phyloP scores from a whole-genome alignment of 2,329 filamentous ascomycete species.

The Sporothrix variecibatus region DNA sequence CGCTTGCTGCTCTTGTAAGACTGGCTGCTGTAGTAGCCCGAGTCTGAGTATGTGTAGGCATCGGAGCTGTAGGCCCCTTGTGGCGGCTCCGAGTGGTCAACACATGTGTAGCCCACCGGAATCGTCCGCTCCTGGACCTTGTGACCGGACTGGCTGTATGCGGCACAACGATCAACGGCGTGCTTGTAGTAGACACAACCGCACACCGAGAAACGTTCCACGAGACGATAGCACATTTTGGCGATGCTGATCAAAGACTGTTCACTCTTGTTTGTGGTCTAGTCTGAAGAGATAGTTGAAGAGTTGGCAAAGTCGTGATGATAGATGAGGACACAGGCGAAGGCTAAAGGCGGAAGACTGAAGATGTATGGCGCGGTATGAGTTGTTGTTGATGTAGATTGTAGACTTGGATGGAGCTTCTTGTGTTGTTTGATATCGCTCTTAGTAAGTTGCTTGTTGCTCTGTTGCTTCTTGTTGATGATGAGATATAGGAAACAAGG shows the following conservation, averaged over 20 bases:
- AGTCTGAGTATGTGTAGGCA: conserved; percentile 53
- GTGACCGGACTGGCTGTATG: conserved; percentile 74
- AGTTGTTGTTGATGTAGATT: background rate
- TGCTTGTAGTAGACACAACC: conserved; percentile 87
- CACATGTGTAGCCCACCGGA: conserved; percentile 79
- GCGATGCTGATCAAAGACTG: background rate
- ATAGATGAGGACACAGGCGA: background rate
- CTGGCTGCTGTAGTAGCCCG: conserved; percentile 54
- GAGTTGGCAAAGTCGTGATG: background rate
- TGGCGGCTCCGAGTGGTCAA: conserved; percentile 49
- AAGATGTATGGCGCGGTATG: background rate
- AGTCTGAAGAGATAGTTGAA: background rate
- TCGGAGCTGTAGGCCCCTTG: conserved; percentile 45
- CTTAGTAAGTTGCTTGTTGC: conserved; percentile 16
- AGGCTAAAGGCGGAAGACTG: background rate
- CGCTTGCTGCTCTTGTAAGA: conserved; percentile 49
- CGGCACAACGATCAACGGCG: conserved; percentile 77
- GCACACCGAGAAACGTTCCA: conserved; percentile 85
- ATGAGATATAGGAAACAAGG: conserved; percentile 13
- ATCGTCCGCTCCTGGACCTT: conserved; percentile 72
- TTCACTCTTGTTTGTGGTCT: background rate
- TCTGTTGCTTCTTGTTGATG: conserved; percentile 3
- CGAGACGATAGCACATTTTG: conserved; percentile 82
- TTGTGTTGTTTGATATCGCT: conserved; percentile 15
- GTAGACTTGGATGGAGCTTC: background rate